These are phyloP conservation scores for Linanthus parryae DNA, from an alignment of 148 eudicot species.

Conservation along the genomic window DNA sequence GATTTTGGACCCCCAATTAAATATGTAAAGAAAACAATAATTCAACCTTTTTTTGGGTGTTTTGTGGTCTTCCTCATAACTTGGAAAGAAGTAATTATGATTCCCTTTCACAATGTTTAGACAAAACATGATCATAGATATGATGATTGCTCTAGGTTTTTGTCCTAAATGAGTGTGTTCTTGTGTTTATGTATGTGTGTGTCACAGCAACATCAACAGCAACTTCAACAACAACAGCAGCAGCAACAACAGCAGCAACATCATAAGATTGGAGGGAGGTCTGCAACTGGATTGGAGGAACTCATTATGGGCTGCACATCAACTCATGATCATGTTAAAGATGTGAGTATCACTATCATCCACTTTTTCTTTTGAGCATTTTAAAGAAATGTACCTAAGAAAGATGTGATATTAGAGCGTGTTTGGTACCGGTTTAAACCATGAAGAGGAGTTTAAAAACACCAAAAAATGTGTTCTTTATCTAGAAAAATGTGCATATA, in stretches of 20 bases:
- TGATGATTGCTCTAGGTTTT: slow-evolving; percentile 31
- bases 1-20: no score
- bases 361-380: slow-evolving; percentile 41
- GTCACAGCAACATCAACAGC: no score
- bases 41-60: neutral
- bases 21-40: neutral
- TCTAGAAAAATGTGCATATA: no score
- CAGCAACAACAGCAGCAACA: slow-evolving; percentile 55
- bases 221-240: slow-evolving; percentile 34
- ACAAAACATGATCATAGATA: slow-evolving; percentile 40
- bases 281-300: slow-evolving; percentile 94
- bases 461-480: no score
- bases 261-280: slow-evolving; percentile 71
- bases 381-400: no score
- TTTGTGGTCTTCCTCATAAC: neutral
- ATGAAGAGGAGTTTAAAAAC: no score
- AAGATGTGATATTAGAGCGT: no score
- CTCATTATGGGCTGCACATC: slow-evolving; percentile 93
- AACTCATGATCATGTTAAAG: slow-evolving; percentile 33
- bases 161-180: slow-evolving; percentile 2
- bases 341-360: slow-evolving; percentile 29
- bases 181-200: neutral
- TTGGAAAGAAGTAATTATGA: slow-evolving; percentile 16
- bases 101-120: no score
- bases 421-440: no score